These are phyloP conservation scores for Globisporangium emineosum DNA, from an alignment of 352 stramenopile species.

Conservation along the genomic window DNA sequence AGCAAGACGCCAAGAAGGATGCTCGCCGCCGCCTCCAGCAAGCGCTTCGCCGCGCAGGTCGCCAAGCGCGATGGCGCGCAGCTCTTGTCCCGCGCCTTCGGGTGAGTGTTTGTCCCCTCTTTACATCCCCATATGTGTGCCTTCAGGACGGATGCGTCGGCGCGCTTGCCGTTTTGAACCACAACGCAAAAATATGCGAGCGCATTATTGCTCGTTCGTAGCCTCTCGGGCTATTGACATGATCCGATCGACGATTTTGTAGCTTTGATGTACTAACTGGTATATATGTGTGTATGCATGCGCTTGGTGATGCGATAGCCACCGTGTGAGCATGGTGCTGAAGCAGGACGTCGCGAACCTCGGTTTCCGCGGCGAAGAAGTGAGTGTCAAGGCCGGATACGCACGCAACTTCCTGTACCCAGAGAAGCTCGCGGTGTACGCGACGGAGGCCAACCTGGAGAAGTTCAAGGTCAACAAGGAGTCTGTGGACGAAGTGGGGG, in stretches of 20 bases:
- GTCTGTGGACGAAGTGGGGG: constrained; percentile 21
- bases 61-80: constrained; percentile 40
- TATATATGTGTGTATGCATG: background rate
- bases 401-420: constrained; percentile 94
- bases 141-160: background rate
- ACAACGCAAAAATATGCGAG: background rate
- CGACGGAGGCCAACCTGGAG: constrained; percentile 87
- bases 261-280: background rate
- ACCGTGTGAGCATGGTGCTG: constrained; percentile 84
- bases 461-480: constrained; percentile 72
- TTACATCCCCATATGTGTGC: no score
- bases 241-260: background rate
- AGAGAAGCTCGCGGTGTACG: constrained; percentile 93
- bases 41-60: constrained; percentile 14
- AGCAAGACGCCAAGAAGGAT: constrained; percentile 5
- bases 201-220: background rate
- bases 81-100: constrained; percentile 54
- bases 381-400: constrained; percentile 92
- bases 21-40: constrained; percentile 11
- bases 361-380: constrained; percentile 88
- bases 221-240: background rate
- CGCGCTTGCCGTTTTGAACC: no score
- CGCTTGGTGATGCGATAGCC: constrained; percentile 26
- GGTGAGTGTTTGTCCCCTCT: constrained; percentile 31
- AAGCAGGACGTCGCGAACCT: constrained; percentile 83